Evolutionary conservation across 805 yeast species (phyloP), one percentile per base, ranked within the genome.

Genomic region (Jamesozyma piceae): DNA sequence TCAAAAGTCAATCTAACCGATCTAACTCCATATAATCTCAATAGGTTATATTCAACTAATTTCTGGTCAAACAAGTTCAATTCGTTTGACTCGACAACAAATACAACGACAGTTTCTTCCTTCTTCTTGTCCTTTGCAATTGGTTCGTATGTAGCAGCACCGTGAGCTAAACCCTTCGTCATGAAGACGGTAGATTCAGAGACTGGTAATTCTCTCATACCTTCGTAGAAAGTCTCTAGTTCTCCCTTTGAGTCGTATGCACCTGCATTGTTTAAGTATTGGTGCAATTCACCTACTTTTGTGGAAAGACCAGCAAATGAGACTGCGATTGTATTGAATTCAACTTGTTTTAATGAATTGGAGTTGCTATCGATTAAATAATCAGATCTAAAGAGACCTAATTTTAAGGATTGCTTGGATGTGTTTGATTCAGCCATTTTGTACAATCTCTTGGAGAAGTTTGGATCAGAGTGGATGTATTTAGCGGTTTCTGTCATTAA

Each of bases 251-350:
- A 27, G 39, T 45, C 48, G 54, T 83, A 84, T n/a, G 63, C 61
- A 2, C 88, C 88, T 6, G 67, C 55, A 3, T 63, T 55, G 57
- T 83, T 82, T 54, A 82, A 63, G 52, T 74, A 85, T 18, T 71
- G 62, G 62, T 92, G 98, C 43, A 86, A 66, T 50, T 75, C 69
- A 18, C 92, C 83, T 21, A 86, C 90, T 58, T 81, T 83, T 13
- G 87, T 61, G 2, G 95, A 81, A 43, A 92, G 69, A 0, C 95
- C 97, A 18, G 95, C 96, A 67, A 92, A 92, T 1, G 97, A 89
- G 3, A 90, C 95, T 54, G 95, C 83, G 3, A 92, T 86, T 1
- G 98, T 89, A 64, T 92, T 92, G 67, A 90, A 90, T 62, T 92
- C 99, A 40, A 92, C 92, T 63, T 92, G 98, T 58, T 90, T 89